Percentiles rank a stretch among this genome's conserved stretches.
Conservation (phyloP, 208 protist species). For the Balamuthia mandrillaris region DNA sequence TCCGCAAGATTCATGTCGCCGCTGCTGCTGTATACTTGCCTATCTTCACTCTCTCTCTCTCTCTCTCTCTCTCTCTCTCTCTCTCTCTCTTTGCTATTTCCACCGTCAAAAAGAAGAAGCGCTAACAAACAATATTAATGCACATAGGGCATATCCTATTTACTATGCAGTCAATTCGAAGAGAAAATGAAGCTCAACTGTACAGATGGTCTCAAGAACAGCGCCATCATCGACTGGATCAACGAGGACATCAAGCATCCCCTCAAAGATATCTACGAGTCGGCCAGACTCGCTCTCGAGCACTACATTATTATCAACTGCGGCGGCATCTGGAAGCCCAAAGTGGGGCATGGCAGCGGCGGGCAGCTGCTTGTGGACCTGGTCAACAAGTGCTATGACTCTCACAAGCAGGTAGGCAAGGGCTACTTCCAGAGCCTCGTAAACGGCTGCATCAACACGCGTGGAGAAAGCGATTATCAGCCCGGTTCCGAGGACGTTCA, state of each 20-base stretch:
- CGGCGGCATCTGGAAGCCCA: slow-evolving; percentile 5
- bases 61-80: too few species aligned
- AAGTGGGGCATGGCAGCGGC: background rate
- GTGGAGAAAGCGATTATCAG: too few species aligned
- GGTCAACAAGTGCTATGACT: slow-evolving; percentile 40
- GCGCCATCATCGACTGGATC: background rate
- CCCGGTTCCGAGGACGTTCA: background rate
- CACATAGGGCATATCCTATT: background rate
- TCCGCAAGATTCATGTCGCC: background rate
- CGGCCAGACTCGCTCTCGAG: background rate
- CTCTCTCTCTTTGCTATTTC: background rate
- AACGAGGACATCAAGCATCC: slow-evolving; percentile 18
- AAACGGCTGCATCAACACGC: background rate
- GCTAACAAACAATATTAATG: background rate
- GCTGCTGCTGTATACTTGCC: background rate
- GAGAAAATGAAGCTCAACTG: slow-evolving; percentile 29
- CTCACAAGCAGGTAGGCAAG: background rate
- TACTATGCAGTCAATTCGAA: slow-evolving; percentile 19
- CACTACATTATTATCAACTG: slow-evolving; percentile 33
- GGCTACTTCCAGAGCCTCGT: slow-evolving; percentile 20
- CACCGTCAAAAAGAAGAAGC: background rate
- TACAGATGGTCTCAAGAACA: background rate
- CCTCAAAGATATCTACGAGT: background rate
- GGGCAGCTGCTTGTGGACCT: slow-evolving; percentile 19
- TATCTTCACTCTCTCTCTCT: background rate